These are phyloP conservation scores for Camillea tinctor DNA, from an alignment of 2,329 filamentous ascomycete species.

Conservation along the genomic window DNA sequence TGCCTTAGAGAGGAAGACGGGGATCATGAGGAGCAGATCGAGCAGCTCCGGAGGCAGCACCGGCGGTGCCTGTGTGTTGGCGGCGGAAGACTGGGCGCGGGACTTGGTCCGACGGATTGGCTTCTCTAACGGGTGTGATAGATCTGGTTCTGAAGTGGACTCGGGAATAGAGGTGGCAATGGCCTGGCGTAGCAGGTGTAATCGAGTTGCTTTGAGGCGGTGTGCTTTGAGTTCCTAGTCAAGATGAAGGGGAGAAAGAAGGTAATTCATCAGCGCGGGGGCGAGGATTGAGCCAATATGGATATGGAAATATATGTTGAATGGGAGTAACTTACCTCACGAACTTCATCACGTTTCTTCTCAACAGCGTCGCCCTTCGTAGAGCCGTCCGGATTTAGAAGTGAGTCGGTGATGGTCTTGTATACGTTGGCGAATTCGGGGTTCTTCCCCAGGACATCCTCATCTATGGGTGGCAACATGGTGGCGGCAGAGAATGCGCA, in stretches of 20 bases:
- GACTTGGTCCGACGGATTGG: conserved; percentile 26
- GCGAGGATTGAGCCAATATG: no score
- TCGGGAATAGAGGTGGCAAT: conserved; percentile 37
- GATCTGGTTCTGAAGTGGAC: no score
- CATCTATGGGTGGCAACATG: conserved; percentile 61
- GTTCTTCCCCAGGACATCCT: conserved; percentile 52
- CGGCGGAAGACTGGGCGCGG: conserved; percentile 18
- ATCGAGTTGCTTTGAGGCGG: conserved; percentile 48
- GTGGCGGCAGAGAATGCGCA: conserved; percentile 1
- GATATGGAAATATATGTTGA: neutral
- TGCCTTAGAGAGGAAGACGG: conserved; percentile 43
- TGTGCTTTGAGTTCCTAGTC: conserved; percentile 49
- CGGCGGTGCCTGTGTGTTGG: conserved; percentile 13
- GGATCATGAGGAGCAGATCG: conserved; percentile 56
- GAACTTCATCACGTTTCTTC: conserved; percentile 49
- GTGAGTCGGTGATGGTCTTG: conserved; percentile 48
- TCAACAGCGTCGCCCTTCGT: conserved; percentile 51
- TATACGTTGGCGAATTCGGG: conserved; percentile 61
- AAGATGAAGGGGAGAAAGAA: neutral
- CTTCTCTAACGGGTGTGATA: conserved; percentile 19
- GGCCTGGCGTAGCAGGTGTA: conserved; percentile 50
- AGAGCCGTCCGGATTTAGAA: conserved; percentile 59
- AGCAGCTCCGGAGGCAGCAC: conserved; percentile 43
- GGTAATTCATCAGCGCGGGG: neutral
- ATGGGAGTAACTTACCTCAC: conserved; percentile 50